These are phyloP conservation scores for Leishmania turanica DNA, from an alignment of 208 protist genomes.

Conservation along the genomic window DNA sequence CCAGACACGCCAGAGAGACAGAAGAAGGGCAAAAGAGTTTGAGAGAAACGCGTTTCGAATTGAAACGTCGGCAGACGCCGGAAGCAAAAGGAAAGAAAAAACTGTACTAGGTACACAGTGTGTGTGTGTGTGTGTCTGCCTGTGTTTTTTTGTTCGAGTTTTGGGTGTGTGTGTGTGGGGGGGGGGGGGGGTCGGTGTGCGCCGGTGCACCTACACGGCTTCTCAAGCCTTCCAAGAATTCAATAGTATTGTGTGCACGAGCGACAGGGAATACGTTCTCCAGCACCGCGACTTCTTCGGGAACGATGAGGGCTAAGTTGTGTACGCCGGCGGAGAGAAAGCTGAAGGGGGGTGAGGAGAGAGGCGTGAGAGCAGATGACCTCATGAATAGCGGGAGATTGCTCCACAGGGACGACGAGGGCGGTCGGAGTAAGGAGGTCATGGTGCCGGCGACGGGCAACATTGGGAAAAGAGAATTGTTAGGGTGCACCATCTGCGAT, in stretches of 20 bases:
- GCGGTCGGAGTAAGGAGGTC: no score
- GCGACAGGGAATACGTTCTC: neutral
- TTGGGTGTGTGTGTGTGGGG: neutral
- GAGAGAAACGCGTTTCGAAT: neutral
- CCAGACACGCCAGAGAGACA: neutral
- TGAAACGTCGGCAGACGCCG: neutral
- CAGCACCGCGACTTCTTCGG: neutral
- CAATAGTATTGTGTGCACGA: neutral
- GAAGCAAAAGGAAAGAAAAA: neutral
- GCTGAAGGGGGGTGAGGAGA: neutral
- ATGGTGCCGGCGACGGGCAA: neutral
- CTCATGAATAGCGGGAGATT: neutral
- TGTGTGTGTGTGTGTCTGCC: neutral
- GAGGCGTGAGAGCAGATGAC: neutral
- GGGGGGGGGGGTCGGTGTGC: neutral
- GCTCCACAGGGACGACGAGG: neutral
- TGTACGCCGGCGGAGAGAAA: neutral
- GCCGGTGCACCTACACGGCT: neutral
- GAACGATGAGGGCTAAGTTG: slow-evolving; percentile 11
- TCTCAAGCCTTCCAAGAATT: neutral
- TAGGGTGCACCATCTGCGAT: neutral
- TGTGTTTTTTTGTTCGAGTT: neutral
- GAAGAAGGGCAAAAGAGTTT: neutral
- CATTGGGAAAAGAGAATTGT: no score
- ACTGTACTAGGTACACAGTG: neutral